Conservation (phyloP, 2,329 filamentous ascomycete species). For the Huntiella moniliformis region DNA sequence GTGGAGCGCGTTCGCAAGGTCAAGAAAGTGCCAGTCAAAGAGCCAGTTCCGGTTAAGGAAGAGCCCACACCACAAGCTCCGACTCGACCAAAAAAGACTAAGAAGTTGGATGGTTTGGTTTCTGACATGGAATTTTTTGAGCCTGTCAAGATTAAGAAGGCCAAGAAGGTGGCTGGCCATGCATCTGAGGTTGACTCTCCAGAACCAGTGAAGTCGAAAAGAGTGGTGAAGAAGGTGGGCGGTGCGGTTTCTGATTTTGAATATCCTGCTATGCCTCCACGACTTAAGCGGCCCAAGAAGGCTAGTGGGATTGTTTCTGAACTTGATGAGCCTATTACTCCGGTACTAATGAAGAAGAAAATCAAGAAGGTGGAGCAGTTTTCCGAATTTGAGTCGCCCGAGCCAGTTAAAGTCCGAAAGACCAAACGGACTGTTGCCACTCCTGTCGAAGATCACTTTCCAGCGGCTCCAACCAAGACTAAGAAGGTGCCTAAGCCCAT, state of each 20-base stretch:
- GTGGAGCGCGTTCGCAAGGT: conserved; percentile 1
- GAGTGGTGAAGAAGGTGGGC: not conserved
- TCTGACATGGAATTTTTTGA: not conserved
- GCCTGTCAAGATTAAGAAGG: conserved; percentile 2
- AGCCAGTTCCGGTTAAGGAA: not conserved
- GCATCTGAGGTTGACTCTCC: conserved; percentile 8
- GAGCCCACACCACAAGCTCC: not conserved
- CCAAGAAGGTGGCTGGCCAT: not conserved
- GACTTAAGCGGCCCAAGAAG: conserved; percentile 2
- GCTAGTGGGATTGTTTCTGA: not conserved
- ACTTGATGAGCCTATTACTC: not conserved
- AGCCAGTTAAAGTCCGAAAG: not conserved
- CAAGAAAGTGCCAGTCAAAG: not conserved
- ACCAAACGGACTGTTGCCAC: not conserved
- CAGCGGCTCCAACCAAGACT: conserved; percentile 9
- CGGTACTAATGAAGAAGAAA: not conserved
- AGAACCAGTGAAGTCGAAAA: conserved; percentile 6
- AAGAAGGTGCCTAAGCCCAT: not conserved
- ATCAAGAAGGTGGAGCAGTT: not conserved
- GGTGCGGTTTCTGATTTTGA: not conserved
- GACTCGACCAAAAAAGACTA: not conserved
- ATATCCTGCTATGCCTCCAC: not conserved
- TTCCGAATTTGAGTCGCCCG: not conserved
- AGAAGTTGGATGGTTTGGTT: not conserved
- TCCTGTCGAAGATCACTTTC: too few species aligned